phyloP scores from a whole-genome alignment of 208 protist genomes.

The Kentomonas sorsogonicus region DNA sequence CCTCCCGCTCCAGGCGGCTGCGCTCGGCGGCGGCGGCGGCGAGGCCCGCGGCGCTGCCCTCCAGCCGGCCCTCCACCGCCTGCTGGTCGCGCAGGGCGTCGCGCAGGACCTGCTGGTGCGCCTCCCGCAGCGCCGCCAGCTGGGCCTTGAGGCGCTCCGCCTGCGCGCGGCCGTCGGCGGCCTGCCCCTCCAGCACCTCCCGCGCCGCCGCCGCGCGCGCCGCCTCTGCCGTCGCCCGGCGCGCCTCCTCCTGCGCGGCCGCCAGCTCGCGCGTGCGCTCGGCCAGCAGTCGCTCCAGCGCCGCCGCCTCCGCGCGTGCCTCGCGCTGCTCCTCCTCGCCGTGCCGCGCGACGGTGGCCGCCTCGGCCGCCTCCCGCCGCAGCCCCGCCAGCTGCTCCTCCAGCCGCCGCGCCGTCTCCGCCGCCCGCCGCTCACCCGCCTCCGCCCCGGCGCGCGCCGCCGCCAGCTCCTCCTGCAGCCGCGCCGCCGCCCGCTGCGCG shows the following conservation, averaged over 20 bases:
- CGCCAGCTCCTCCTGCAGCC: conserved; percentile 15
- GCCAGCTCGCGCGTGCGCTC: conserved; percentile 27
- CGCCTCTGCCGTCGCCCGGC: conserved; percentile 14
- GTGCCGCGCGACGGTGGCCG: conserved; percentile 26
- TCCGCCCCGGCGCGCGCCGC: conserved; percentile 9
- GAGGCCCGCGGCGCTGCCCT: conserved; percentile 29
- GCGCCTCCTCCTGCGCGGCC: conserved; percentile 16
- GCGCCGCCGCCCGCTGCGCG: conserved; percentile 8
- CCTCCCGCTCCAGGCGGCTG: conserved; percentile 36
- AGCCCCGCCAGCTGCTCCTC: conserved; percentile 43
- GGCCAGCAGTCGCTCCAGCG: conserved; percentile 34
- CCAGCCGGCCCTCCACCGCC: conserved; percentile 27
- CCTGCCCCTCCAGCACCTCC: conserved; percentile 19
- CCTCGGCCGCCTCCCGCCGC: conserved; percentile 45
- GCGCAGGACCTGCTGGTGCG: conserved; percentile 21
- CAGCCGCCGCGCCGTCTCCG: conserved; percentile 8
- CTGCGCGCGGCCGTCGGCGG: conserved; percentile 33
- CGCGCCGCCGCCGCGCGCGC: conserved; percentile 19
- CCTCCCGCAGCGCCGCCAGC: conserved; percentile 22
- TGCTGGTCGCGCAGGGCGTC: conserved; percentile 21
- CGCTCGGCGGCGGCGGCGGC: conserved; percentile 23
- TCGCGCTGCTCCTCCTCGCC: conserved; percentile 63
- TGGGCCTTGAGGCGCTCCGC: conserved; percentile 23
- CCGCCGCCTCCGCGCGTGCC: conserved; percentile 43
- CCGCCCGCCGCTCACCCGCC: conserved; percentile 16